Conservation (phyloP, 805 yeast species). For the Jamesozyma lodderae region DNA sequence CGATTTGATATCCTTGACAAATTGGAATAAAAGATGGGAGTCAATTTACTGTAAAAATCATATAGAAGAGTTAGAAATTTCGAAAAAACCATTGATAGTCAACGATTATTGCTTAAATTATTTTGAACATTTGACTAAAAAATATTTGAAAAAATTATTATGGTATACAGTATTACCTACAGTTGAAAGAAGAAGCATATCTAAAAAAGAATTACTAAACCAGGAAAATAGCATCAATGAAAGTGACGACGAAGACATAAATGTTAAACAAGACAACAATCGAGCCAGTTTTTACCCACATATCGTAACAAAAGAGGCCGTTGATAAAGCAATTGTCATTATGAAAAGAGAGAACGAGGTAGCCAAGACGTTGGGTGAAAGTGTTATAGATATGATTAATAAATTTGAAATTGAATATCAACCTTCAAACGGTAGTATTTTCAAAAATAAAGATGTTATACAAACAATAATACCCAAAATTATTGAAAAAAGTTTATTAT, state of each 20-base stretch:
- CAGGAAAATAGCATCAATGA: neutral
- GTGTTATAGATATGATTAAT: constrained; percentile 11
- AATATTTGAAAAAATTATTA: constrained; percentile 15
- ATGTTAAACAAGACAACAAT: neutral
- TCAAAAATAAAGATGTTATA: constrained; percentile 5
- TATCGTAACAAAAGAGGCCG: constrained; percentile 13
- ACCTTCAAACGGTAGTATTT: constrained; percentile 17
- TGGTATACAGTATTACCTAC: constrained; percentile 14
- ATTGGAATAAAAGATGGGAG: constrained; percentile 26
- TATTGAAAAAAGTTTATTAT: constrained; percentile 1
- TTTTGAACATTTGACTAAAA: constrained; percentile 10
- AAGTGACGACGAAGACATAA: neutral
- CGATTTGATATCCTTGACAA: too few species aligned
- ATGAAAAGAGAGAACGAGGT: constrained; percentile 2
- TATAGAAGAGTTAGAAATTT: constrained; percentile 8
- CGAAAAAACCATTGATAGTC: neutral
- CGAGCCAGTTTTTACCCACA: constrained; percentile 12
- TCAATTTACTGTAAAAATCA: constrained; percentile 19
- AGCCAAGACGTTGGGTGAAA: constrained; percentile 5
- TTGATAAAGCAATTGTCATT: constrained; percentile 8
- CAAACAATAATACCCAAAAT: constrained; percentile 4
- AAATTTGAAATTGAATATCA: constrained; percentile 19
- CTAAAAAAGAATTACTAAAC: constrained; percentile 1
- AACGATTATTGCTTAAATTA: constrained; percentile 8
- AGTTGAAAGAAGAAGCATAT: constrained; percentile 12